Percentiles rank a stretch among this genome's conserved stretches.
These are phyloP conservation scores for Thraustochytrium sp. DNA, from an alignment of 352 stramenopile species.

Conservation along the genomic window DNA sequence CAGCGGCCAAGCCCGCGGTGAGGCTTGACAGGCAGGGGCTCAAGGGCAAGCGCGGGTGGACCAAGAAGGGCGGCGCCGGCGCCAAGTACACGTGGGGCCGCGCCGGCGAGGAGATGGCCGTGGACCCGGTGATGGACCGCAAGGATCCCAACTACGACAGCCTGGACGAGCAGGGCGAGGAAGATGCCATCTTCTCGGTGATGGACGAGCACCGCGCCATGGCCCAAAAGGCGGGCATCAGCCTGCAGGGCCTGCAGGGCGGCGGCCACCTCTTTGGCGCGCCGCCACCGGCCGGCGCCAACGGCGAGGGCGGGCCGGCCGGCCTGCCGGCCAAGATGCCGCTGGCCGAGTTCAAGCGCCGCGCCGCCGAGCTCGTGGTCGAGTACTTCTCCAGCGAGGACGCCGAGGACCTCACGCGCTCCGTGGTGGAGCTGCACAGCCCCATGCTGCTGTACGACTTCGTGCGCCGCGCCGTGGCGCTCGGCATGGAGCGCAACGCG, in stretches of 20 bases:
- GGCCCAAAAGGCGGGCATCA: constrained; percentile 24
- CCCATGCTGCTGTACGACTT: constrained; percentile 44
- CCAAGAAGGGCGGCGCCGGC: constrained; percentile 48
- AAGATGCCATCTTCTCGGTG: constrained; percentile 31
- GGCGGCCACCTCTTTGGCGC: background rate
- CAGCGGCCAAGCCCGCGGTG: background rate
- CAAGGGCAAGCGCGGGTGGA: constrained; percentile 43
- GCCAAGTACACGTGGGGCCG: constrained; percentile 52
- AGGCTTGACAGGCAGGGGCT: constrained; percentile 13
- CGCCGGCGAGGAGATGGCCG: constrained; percentile 46
- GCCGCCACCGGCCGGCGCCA: background rate
- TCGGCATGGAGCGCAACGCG: constrained; percentile 87
- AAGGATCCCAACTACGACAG: constrained; percentile 50
- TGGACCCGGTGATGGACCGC: constrained; percentile 44
- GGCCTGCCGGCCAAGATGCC: constrained; percentile 48
- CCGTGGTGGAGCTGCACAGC: background rate
- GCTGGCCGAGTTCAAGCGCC: constrained; percentile 77
- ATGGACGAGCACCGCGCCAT: constrained; percentile 4
- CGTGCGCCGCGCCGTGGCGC: constrained; percentile 87
- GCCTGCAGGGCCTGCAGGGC: background rate
- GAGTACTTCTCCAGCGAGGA: constrained; percentile 73
- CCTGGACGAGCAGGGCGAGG: constrained; percentile 44
- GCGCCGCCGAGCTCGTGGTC: constrained; percentile 74
- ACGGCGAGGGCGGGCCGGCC: background rate
- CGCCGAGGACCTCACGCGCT: constrained; percentile 45